Conservation (phyloP, 352 stramenopile species). For the Pythium aristosporum region DNA sequence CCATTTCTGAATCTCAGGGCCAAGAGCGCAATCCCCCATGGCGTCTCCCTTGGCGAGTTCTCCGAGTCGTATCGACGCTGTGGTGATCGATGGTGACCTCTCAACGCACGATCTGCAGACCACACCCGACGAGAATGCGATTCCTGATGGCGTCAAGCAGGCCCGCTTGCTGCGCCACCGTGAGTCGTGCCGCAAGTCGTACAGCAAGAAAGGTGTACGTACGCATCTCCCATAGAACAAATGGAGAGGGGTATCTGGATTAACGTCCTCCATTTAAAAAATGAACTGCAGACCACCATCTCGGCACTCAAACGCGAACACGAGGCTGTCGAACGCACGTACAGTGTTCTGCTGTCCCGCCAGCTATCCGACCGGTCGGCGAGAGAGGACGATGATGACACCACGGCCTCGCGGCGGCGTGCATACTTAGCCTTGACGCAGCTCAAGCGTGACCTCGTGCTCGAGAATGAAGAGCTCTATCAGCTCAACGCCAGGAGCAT, state of each 20-base stretch:
- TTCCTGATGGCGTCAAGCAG: background rate
- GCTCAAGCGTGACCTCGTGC: slow-evolving; percentile 11
- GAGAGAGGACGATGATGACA: background rate
- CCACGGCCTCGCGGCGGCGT: background rate
- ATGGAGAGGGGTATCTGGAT: too few relatives aligned
- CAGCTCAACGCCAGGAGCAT: slow-evolving; percentile 11
- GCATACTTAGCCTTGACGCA: slow-evolving; percentile 10
- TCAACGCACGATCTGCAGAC: too few relatives aligned
- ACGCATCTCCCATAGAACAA: too few relatives aligned
- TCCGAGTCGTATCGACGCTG: too few relatives aligned
- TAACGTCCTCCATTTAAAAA: too few relatives aligned
- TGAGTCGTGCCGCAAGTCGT: slow-evolving; percentile 20
- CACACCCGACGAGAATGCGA: too few relatives aligned
- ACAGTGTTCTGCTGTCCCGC: slow-evolving; percentile 11
- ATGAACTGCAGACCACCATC: slow-evolving; percentile 14
- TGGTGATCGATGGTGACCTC: too few relatives aligned
- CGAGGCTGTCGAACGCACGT: slow-evolving; percentile 2
- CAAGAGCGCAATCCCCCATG: too few relatives aligned
- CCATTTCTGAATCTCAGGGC: too few relatives aligned
- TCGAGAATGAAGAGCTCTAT: slow-evolving; percentile 20
- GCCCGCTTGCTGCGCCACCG: slow-evolving; percentile 17
- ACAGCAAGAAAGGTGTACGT: slow-evolving; percentile 24
- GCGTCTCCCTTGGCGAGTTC: too few relatives aligned
- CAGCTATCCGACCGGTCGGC: background rate
- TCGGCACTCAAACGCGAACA: slow-evolving; percentile 10